A percentile compares a stretch with the other conserved stretches of the same genome.
Conservation (phyloP, 768 basidiomycete species). For the Lentinula boryana region DNA sequence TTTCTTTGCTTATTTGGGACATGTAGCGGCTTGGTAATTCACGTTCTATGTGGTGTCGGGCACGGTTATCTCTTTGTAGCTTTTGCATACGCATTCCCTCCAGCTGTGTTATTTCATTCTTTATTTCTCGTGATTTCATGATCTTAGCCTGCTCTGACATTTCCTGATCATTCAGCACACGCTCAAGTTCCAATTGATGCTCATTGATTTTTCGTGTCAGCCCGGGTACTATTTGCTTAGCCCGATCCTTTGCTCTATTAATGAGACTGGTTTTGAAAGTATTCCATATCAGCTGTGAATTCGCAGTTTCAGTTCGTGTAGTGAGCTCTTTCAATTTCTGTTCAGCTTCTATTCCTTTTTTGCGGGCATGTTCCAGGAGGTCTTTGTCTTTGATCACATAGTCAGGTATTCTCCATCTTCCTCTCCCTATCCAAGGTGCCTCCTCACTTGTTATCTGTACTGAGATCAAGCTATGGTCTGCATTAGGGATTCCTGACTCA, state of each 20-base stretch:
- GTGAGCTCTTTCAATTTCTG: slow-evolving; percentile 1
- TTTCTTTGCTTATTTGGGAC: slow-evolving; percentile 6
- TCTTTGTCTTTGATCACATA: slow-evolving; percentile 15
- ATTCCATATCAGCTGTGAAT: slow-evolving; percentile 6
- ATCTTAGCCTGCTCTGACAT: background rate
- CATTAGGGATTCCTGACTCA: slow-evolving; percentile 10
- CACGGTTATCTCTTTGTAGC: background rate
- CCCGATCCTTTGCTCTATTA: slow-evolving; percentile 2
- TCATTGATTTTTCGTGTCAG: background rate
- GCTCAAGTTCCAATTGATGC: background rate
- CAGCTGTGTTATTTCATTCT: slow-evolving; percentile 1
- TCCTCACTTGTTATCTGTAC: slow-evolving; percentile 14
- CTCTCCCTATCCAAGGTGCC: slow-evolving; percentile 22
- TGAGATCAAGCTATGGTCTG: slow-evolving; percentile 27
- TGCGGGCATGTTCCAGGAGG: slow-evolving; percentile 9
- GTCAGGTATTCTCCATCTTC: slow-evolving; percentile 24
- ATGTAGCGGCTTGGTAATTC: slow-evolving; percentile 16
- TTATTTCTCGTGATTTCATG: background rate
- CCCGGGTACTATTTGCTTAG: slow-evolving; percentile 6
- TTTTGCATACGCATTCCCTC: slow-evolving; percentile 6
- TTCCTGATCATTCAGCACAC: background rate
- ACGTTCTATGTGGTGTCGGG: slow-evolving; percentile 4
- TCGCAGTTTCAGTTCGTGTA: background rate
- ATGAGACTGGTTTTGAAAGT: slow-evolving; percentile 8
- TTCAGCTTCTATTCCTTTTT: background rate